Evolutionary conservation across 2,329 filamentous ascomycete species (phyloP).

Genomic region (Monosporascus sp.): DNA sequence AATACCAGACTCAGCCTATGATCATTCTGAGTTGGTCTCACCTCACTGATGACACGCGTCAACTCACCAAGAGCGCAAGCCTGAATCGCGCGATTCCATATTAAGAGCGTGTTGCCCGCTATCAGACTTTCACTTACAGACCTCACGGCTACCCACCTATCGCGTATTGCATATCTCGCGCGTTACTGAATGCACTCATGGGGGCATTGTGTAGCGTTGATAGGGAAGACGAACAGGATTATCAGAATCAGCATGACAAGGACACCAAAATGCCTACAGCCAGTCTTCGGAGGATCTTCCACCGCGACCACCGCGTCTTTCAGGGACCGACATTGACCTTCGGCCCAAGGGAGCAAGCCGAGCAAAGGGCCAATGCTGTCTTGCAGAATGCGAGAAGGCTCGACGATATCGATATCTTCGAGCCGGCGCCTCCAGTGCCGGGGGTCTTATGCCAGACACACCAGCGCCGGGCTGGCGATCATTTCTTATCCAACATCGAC

Average conservation of each 20-base stretch:
- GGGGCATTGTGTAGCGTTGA: slow-evolving; percentile 18
- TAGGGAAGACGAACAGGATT: slow-evolving; percentile 17
- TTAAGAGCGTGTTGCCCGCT: neutral
- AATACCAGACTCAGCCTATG: neutral
- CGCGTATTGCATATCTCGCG: neutral
- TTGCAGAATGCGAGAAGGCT: slow-evolving; percentile 6
- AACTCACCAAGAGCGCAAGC: neutral
- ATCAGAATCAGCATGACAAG: slow-evolving; percentile 14
- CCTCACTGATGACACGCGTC: neutral
- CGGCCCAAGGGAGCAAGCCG: neutral
- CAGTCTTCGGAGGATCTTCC: slow-evolving; percentile 3
- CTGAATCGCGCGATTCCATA: neutral
- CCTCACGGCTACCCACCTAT: neutral
- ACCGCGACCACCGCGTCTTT: slow-evolving; percentile 4
- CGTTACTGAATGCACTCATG: slow-evolving; percentile 17
- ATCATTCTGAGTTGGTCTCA: neutral
- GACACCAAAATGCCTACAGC: slow-evolving; percentile 7
- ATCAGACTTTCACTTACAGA: neutral
- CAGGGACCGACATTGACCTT: slow-evolving; percentile 3
- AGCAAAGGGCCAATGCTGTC: slow-evolving; percentile 7
- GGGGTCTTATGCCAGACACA: slow-evolving; percentile 36
- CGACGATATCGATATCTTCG: slow-evolving; percentile 14
- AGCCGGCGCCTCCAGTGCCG: neutral
- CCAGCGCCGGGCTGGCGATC: slow-evolving; percentile 44
- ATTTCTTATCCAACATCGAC: slow-evolving; percentile 52